These are phyloP conservation scores for Fagopyrum homotropicum DNA, from an alignment of 148 eudicot species.

Conservation along the genomic window DNA sequence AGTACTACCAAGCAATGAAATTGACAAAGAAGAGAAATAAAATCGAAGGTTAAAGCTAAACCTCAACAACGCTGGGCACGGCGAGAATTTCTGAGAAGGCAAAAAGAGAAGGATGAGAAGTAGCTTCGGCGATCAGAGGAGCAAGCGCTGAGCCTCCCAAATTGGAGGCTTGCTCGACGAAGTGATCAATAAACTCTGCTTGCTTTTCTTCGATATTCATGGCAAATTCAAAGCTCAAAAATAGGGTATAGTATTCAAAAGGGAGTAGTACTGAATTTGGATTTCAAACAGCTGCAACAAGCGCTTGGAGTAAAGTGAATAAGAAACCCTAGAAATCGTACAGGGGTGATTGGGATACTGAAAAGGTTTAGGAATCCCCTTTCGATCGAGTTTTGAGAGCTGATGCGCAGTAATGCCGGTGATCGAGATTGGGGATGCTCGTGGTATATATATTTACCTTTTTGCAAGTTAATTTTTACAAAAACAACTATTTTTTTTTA, in stretches of 20 bases:
- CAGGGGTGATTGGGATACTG: not conserved
- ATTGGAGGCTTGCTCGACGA: constrained; percentile 60
- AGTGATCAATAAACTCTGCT: constrained; percentile 77
- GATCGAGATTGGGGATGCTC: constrained; percentile 8
- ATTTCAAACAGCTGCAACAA: not conserved
- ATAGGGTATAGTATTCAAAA: not conserved
- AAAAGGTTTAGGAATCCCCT: not conserved
- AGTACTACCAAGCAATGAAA: not conserved
- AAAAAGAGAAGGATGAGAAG: constrained; percentile 80
- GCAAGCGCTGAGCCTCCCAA: constrained; percentile 49
- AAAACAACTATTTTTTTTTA: not conserved
- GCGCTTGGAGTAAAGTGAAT: not conserved
- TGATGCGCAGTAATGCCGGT: not conserved
- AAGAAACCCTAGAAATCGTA: not conserved
- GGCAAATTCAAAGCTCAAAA: not conserved
- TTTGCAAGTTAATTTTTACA: too few relatives aligned
- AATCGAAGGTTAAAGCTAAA: constrained; percentile 13
- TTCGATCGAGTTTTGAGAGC: not conserved
- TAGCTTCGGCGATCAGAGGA: constrained; percentile 58
- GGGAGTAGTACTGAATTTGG: not conserved
- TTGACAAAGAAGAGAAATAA: not conserved
- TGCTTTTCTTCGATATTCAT: constrained; percentile 92
- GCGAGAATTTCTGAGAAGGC: constrained; percentile 94
- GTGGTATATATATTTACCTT: not conserved
- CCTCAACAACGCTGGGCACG: constrained; percentile 64